Percentiles rank a stretch among this genome's conserved stretches.
Evolutionary conservation across 2,329 filamentous ascomycete genomes (phyloP).

Genomic region (Albifimbria verrucaria): DNA sequence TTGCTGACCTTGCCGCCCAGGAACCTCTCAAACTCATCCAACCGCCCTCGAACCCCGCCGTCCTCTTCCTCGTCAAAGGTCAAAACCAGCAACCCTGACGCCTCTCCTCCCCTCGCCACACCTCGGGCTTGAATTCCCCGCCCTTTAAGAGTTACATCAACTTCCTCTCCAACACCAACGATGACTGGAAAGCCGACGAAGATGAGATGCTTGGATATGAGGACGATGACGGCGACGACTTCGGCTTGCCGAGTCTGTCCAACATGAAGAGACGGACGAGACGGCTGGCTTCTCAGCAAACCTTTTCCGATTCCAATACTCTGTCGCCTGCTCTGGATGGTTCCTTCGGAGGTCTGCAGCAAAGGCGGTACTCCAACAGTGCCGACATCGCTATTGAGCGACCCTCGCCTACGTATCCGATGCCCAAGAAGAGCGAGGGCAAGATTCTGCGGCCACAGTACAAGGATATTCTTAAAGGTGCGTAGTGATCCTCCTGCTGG

Average conservation of each 20-base stretch:
- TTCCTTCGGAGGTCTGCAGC: constrained; percentile 33
- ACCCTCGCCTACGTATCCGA: constrained; percentile 77
- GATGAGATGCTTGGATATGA: constrained; percentile 77
- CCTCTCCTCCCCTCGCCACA: constrained; percentile 53
- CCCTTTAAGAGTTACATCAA: constrained; percentile 73
- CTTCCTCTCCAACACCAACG: constrained; percentile 76
- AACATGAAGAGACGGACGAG: constrained; percentile 77
- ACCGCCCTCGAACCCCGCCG: constrained; percentile 74
- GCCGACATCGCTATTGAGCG: constrained; percentile 93
- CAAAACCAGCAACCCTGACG: constrained; percentile 48
- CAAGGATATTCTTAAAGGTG: constrained; percentile 84
- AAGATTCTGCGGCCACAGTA: constrained; percentile 97
- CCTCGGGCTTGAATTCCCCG: constrained; percentile 55
- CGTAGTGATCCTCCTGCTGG: constrained; percentile 3
- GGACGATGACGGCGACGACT: constrained; percentile 91
- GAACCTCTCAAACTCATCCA: constrained; percentile 55
- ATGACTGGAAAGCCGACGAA: constrained; percentile 76
- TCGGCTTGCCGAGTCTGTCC: constrained; percentile 87
- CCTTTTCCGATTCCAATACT: constrained; percentile 23
- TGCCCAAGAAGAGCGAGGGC: constrained; percentile 83
- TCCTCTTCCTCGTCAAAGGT: constrained; percentile 52
- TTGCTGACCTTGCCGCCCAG: constrained; percentile 32
- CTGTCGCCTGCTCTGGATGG: constrained; percentile 34
- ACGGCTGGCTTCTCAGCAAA: constrained; percentile 44
- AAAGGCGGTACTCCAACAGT: constrained; percentile 73